These are phyloP conservation scores for Setomelanomma holmii DNA, from an alignment of 2,329 filamentous ascomycete species.

Conservation along the genomic window DNA sequence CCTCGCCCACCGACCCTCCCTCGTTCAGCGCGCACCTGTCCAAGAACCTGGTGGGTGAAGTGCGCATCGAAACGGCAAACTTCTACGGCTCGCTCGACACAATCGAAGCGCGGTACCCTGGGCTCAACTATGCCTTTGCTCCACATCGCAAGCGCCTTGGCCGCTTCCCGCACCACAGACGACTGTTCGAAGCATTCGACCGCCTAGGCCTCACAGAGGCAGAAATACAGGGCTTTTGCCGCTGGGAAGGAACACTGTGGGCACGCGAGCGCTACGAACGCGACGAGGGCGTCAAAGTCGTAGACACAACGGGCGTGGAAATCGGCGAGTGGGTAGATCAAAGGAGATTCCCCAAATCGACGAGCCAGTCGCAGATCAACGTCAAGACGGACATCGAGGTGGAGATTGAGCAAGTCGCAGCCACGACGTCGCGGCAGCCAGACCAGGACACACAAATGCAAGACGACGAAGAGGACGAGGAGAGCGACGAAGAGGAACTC, in stretches of 20 bases:
- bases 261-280: constrained; percentile 80
- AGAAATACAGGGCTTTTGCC: constrained; percentile 75
- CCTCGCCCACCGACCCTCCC: constrained; percentile 71
- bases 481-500: constrained; percentile 29
- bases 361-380: constrained; percentile 41
- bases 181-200: constrained; percentile 79
- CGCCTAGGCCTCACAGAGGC: constrained; percentile 69
- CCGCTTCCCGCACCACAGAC: constrained; percentile 77
- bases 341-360: background rate
- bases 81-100: constrained; percentile 83
- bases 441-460: constrained; percentile 42
- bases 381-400: constrained; percentile 54
- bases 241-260: constrained; percentile 86
- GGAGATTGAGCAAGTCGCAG: constrained; percentile 44
- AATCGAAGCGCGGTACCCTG: constrained; percentile 81
- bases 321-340: constrained; percentile 67
- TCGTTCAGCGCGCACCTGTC: constrained; percentile 75
- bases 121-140: constrained; percentile 76
- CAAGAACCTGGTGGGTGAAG: constrained; percentile 75
- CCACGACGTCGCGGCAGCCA: constrained; percentile 40
- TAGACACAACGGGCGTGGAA: constrained; percentile 74
- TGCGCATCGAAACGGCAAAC: constrained; percentile 77
- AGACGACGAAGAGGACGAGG: constrained; percentile 54
- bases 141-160: constrained; percentile 80
- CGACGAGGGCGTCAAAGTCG: constrained; percentile 73